Base-by-base conservation (phyloP, 2,329 filamentous ascomycete species). In the Sclerotinia glacialis region DNA sequence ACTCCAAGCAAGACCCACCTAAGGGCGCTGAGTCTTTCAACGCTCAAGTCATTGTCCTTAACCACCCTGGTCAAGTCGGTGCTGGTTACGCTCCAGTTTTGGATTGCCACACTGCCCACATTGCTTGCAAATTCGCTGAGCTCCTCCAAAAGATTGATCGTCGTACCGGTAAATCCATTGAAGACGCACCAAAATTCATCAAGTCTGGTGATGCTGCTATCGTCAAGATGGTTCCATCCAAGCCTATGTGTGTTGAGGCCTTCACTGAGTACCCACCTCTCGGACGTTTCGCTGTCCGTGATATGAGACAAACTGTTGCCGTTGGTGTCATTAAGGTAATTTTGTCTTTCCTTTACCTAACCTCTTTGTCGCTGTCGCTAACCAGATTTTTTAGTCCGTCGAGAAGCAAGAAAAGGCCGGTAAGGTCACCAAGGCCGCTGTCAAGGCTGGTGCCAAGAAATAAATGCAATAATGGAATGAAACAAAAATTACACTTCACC, bases 191-290 rank as follows among this genome's bases (percentile, higher is more conserved):
- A 85, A 99, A 99, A 91, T 98, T 97, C 90, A 93, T 99, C 92
- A 99, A 99, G 93, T 97, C 94, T 79, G 95, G 95, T 90, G 95
- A 99, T 83, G 94, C 95, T 76, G 94, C 94, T 83, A 99, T 99
- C 85, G 95, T 99, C 86, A 98, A 97, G 93, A 98, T 99, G 95
- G 81, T 97, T 87, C 95, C 95, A 81, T 97, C 94, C 86, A 99
- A 99, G 93, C 95, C 95, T 81, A 99, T 99, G 95, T 99, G 95
- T 84, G 95, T 99, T 83, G 95, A 99, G 92, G 86, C 95, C 78
- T 99, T 98, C 93, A 97, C 93, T 79, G 93, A 97, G 80, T 99
- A 98, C 88, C 94, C 95, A 79, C 95, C 95, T 83, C 93, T 99
- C 78, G 95, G 95, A 82, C 94, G 95, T 90, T 99, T 99, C 89